Evolutionary conservation across 2,329 filamentous ascomycete species (phyloP), one percentile per base, ranked within the genome.

Genomic region (Fusarium poae): DNA sequence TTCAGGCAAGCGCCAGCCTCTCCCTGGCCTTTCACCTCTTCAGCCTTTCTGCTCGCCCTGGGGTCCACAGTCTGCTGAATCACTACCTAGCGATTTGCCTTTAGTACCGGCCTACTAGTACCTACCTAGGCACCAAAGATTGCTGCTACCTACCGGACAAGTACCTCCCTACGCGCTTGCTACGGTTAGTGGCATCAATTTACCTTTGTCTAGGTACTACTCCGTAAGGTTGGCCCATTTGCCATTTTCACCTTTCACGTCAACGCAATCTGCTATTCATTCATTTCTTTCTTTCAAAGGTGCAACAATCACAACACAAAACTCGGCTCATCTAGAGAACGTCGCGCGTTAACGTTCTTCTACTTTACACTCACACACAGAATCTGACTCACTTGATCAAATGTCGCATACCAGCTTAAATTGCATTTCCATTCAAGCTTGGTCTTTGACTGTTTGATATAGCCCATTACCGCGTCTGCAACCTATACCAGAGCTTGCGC

Each of bases 401-500:
- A 74, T 74, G 72, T 74, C 71, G 71, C 70, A 72, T 58, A 66
- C 62, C 50, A 68, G 45, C 46, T 53, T 52, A 51, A 61, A 51
- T 49, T 59, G 32, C 58, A 45, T 68, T 58, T 63, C 43, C 40
- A 58, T 66, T 53, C 52, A 53, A 51, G 46, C 57, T 40, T 50
- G 44, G 42, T 57, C 43, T 46, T 55, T 55, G 23, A 58, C 44
- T 58, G 48, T 72, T 58, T 74, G 65, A 74, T 73, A 51, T 32
- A 52, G 54, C 32, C 23, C 15, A 32, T 27, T 20, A 61, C 32
- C 59, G 27, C 61, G 55, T 62, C 50, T 68, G n/a, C 54, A 34
- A 49, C 32, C 52, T 20, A 35, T 30, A 40, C 49, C 21, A 51
- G 50, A 51, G 29, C 49, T 54, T 34, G n/a, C 23, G 16, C 50